Percentiles rank a stretch among this genome's conserved stretches.
phyloP scores from a whole-genome alignment of 306 rosid genomes.

The Echinosophora koreensis region DNA sequence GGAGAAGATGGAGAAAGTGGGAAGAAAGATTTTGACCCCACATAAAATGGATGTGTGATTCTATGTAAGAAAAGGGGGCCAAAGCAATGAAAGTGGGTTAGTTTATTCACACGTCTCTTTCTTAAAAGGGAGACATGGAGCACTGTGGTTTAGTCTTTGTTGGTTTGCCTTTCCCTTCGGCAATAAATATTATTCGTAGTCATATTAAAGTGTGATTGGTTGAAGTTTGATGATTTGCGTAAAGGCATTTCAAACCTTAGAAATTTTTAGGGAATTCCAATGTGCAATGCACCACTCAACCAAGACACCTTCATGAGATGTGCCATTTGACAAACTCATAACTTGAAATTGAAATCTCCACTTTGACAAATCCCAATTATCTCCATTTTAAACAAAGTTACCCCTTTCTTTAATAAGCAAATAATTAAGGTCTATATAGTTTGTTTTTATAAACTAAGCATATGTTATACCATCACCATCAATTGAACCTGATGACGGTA shows the following conservation, averaged over 20 bases:
- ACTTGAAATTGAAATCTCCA: constrained; percentile 40
- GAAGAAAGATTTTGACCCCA: constrained; percentile 60
- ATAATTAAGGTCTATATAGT: constrained; percentile 15
- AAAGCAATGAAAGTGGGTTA: constrained; percentile 56
- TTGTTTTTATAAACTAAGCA: constrained; percentile 17
- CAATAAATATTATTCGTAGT: constrained; percentile 40
- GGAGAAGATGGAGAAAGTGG: constrained; percentile 49
- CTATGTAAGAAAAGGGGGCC: constrained; percentile 61
- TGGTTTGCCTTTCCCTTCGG: constrained; percentile 53
- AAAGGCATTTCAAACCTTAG: constrained; percentile 43
- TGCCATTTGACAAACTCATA: constrained; percentile 51
- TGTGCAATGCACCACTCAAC: constrained; percentile 65
- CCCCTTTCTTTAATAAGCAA: constrained; percentile 16
- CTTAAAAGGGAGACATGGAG: constrained; percentile 52
- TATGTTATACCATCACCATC: constrained; percentile 49
- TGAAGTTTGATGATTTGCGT: constrained; percentile 48
- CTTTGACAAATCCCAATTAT: constrained; percentile 63
- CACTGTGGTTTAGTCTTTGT: constrained; percentile 58
- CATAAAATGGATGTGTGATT: constrained; percentile 77
- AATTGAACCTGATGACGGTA: constrained; percentile 51
- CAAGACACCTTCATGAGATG: constrained; percentile 51
- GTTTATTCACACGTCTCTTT: constrained; percentile 64
- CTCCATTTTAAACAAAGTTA: constrained; percentile 30
- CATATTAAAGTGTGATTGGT: constrained; percentile 36
- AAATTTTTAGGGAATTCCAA: constrained; percentile 49